Base-by-base conservation (phyloP, 2,329 filamentous ascomycete genomes). In the Fusarium lateritium region DNA sequence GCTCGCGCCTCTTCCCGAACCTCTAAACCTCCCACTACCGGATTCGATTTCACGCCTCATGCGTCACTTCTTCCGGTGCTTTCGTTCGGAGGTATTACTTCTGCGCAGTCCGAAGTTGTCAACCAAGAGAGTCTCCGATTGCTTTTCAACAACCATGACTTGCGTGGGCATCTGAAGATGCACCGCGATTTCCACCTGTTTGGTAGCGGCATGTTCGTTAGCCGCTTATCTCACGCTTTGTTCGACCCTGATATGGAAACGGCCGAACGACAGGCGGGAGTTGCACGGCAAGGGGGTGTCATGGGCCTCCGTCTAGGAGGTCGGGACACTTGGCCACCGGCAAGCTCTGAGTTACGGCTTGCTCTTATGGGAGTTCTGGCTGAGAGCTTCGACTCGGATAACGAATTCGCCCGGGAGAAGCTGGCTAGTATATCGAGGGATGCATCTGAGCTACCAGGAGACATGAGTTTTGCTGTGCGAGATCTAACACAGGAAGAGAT, bases 311-410 rank as follows among this genome's bases (percentile, higher is more conserved):
- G 94, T 40, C 83, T 98, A 1, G 92, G 92, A n/a, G 89, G 88
- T 3, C 88, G 94, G 73, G 89, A 93, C 56, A 93, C 86, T 33
- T 98, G 96, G 96, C 96, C 96, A 26, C 96, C 96, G 6, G 94
- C 94, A 24, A 97, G 93, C 77, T 98, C 94, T 1, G 96, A 98
- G 77, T 82, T 99, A n/a, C 89, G 94, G 11, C 84, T 98, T 7
- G 93, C 93, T 1, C 84, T 99, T 19, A 97, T 94, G 86, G 94
- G 94, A 0, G 87, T 98, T 1, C 82, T 98, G 8, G 86, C 87
- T 3, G 94, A 98, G 68, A 93, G 89, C 67, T 93, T 94, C 71
- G 79, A 73, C 68, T 78, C 60, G 24, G 69, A 72, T 39, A 70
- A 64, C 44, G 70, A 56, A 19, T 68, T 64, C 17, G 62, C 50